Percentiles rank a stretch among this genome's conserved stretches.
phyloP scores from a whole-genome alignment of 1,284 basidiomycete genomes.

The Malassezia japonica region DNA sequence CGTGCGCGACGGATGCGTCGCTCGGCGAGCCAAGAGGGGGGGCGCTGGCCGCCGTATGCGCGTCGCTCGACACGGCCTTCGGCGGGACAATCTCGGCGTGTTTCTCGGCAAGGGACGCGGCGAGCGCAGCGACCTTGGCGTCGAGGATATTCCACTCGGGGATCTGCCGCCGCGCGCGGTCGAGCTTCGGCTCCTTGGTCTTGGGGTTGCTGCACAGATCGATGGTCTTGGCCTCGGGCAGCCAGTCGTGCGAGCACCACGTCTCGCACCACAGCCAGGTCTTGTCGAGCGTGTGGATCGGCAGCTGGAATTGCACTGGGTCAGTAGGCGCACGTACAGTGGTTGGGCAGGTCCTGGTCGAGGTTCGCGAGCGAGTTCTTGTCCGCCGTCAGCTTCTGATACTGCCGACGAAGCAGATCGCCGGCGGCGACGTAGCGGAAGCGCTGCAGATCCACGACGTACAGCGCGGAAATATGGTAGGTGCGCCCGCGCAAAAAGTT shows the following conservation, averaged over 20 bases:
- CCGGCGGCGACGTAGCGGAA: conserved; percentile 65
- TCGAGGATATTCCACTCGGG: conserved; percentile 97
- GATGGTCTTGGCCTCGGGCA: conserved; percentile 40
- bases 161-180: conserved; percentile 73
- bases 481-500: conserved; percentile 26
- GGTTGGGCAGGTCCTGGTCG: conserved; percentile 59
- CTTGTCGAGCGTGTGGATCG: conserved; percentile 37
- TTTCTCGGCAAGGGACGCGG: conserved; percentile 27
- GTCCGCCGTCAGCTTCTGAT: conserved; percentile 84
- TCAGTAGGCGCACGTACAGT: conserved; percentile 25
- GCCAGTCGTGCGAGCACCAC: conserved; percentile 40
- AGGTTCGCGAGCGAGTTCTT: conserved; percentile 86
- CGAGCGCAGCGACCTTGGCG: conserved; percentile 48
- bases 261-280: conserved; percentile 49
- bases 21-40: too few species aligned
- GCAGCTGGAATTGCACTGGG: conserved; percentile 28
- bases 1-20: too few species aligned
- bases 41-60: too few species aligned
- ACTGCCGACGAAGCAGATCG: conserved; percentile 82
- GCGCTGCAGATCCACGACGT: conserved; percentile 87
- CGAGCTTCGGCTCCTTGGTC: conserved; percentile 83
- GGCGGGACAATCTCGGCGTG: not conserved
- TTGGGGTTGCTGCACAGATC: conserved; percentile 49
- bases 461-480: conserved; percentile 58
- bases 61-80: too few species aligned